These are phyloP conservation scores for Aspergillaceae sp. DNA, from an alignment of 2,329 filamentous ascomycete genomes.

Conservation along the genomic window DNA sequence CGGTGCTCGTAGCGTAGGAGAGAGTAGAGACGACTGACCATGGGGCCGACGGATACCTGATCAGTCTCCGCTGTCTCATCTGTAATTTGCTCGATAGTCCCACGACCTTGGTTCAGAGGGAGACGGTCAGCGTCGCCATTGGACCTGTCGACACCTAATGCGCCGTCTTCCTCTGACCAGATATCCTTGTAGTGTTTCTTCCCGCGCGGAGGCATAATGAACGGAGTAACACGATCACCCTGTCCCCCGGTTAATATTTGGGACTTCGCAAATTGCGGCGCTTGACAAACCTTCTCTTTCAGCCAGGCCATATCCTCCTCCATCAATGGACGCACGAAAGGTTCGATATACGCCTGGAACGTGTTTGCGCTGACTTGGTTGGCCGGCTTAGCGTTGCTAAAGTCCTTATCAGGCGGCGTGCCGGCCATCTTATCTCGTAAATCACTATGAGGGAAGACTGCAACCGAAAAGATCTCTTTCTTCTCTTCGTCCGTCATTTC, in stretches of 20 bases:
- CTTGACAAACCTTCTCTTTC: slow-evolving; percentile 59
- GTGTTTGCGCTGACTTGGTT: slow-evolving; percentile 92
- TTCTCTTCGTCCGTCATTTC: slow-evolving; percentile 79
- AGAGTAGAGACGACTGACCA: slow-evolving; percentile 73
- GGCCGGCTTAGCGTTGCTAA: slow-evolving; percentile 83
- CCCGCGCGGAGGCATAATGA: slow-evolving; percentile 76
- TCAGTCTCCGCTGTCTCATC: slow-evolving; percentile 84
- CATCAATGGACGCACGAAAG: slow-evolving; percentile 78
- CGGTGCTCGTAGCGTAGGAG: slow-evolving; percentile 67
- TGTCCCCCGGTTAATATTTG: slow-evolving; percentile 14
- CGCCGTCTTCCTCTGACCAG: slow-evolving; percentile 90
- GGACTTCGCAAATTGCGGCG: background rate
- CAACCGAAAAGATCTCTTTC: slow-evolving; percentile 80
- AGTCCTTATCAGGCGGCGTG: slow-evolving; percentile 85
- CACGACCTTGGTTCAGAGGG: slow-evolving; percentile 71
- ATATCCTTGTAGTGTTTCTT: slow-evolving; percentile 79
- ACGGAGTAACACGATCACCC: slow-evolving; percentile 74
- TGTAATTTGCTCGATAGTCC: slow-evolving; percentile 75
- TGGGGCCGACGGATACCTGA: slow-evolving; percentile 75
- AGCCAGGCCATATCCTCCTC: slow-evolving; percentile 93
- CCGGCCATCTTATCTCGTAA: slow-evolving; percentile 79
- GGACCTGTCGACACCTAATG: slow-evolving; percentile 62
- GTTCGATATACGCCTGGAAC: slow-evolving; percentile 86
- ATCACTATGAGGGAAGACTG: slow-evolving; percentile 70
- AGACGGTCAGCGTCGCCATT: slow-evolving; percentile 56